phyloP scores from a whole-genome alignment of 176 grass and related monocot genomes.

The Puccinellia tenuiflora region DNA sequence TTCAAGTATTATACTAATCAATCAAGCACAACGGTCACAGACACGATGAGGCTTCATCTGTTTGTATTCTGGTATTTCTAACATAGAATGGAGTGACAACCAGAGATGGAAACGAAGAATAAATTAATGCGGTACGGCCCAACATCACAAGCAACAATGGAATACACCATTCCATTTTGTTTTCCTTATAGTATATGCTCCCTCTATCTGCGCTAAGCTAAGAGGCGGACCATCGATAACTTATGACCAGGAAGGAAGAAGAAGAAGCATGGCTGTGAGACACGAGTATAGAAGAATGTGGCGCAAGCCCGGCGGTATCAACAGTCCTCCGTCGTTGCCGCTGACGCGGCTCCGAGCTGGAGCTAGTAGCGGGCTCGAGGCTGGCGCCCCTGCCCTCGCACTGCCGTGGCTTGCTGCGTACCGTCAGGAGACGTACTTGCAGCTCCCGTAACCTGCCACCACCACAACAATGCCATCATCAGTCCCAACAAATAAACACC shows the following conservation, averaged over 20 bases:
- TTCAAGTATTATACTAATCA: not conserved
- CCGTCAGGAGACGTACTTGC: constrained; percentile 49
- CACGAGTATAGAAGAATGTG: constrained; percentile 31
- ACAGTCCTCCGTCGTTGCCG: not conserved
- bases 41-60: not conserved
- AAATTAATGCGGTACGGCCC: not conserved
- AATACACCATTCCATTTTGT: not conserved
- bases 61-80: constrained; percentile 5
- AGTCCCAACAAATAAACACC: not conserved
- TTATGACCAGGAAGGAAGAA: not conserved
- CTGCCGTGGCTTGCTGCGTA: constrained; percentile 45
- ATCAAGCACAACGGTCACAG: too few relatives aligned
- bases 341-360: constrained; percentile 2
- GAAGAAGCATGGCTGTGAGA: constrained; percentile 35
- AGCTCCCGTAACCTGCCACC: constrained; percentile 40
- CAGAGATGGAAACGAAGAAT: not conserved
- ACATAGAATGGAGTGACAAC: not conserved
- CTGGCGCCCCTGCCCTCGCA: constrained; percentile 19
- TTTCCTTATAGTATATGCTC: not conserved
- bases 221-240: constrained; percentile 3
- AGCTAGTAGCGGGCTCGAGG: constrained; percentile 29
- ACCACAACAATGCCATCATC: not conserved
- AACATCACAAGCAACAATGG: not conserved
- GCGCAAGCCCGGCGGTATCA: constrained; percentile 39
- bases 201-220: not conserved